Evolutionary conservation across 2,329 filamentous ascomycete genomes (phyloP), one percentile per base, ranked within the genome.

Genomic region (Epichloe amarillans): DNA sequence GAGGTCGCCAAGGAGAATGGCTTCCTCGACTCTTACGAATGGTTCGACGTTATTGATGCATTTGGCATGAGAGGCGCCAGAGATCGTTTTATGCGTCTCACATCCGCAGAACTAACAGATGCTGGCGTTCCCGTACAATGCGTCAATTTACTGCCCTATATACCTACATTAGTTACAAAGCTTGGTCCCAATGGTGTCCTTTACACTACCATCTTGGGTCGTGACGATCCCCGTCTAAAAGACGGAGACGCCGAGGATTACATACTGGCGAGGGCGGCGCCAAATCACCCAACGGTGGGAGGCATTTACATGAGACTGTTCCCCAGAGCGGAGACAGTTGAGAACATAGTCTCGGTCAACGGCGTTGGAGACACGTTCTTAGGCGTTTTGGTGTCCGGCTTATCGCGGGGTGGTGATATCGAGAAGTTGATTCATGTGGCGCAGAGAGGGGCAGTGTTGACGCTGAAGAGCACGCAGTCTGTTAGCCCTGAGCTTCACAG

Each of bases 281-380:
- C 73, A 12, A 72, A 73, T 2, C 73, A 78, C 33, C 70, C 69
- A 1, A 66, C 72, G 7, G 72, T 83, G 0, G 82, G 89, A 0
- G 91, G 90, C 0, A 75, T 96, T 3, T 96, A 96, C 61, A 89
- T 96, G 83, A 65, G 78, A 36, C 57, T 79, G 19, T 86, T 88
- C 63, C 80, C 86, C 0, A 73, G 85, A 0, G 78, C 77, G 1
- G 81, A 86, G 62, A 68, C 72, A 15, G 74, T 95, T 0, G 68
- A 76, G 19, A 80, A 93, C 26, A 74, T 95, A 1, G 81, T 91
- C 1, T 95, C 88, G 45, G 91, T 97, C 10, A 97, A 97, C 64
- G 93, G 91, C 0, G 89, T 88, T 2, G 93, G 93, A 0, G 93
- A 98, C 67, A 96, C 93, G 0, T 90, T 97, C 64, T 72, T 94